Base-by-base conservation (phyloP, 2,329 filamentous ascomycete species). In the Alternaria incomplexa region DNA sequence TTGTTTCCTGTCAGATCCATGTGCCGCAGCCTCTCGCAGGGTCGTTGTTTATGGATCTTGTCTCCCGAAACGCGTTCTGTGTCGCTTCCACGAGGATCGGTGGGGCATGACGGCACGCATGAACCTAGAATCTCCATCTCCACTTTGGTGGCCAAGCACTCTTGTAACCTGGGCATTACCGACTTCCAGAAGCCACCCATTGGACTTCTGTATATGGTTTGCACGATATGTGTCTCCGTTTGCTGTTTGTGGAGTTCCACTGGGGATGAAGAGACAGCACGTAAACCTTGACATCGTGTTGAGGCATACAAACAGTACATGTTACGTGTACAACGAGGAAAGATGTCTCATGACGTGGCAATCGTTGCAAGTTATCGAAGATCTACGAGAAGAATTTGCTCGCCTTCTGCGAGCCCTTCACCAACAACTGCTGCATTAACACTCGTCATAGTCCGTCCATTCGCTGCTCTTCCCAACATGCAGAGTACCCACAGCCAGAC, bases 401-500 rank as follows among this genome's bases (percentile, higher is more conserved):
- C 28, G 28, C 46, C 28, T 23, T 56, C 46, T 25, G 12, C 45
- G 10, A 57, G 26, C 17, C 11, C 25, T 25, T 44, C 57, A 23
- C 59, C 54, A 15, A 55, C 51, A 47, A 62, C 56, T 7, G 63
- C 61, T 40, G 61, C 65, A 61, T 68, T 69, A n/a, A 68, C 58
- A 50, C 65, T 57, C 48, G 44, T 46, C 48, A 54, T 50, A 46
- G 45, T 60, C 48, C n/a, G 30, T 12, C 15, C 43, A 53, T 46
- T 48, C 53, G 26, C 53, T 9, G 20, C n/a, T 17, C 44, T 25
- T n/a, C 55, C 55, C 23, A 48, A 11, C 13, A 4, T 40, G 52
- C 51, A 64, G 10, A 26, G 11, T n/a, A 62, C 7, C 63, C 58
- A 68, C 13, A 17, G 9, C 52, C 62, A 59, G 10, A 57, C 20